Base-by-base conservation (phyloP, 1,284 basidiomycete species). In the Ustilago vetiveriae region DNA sequence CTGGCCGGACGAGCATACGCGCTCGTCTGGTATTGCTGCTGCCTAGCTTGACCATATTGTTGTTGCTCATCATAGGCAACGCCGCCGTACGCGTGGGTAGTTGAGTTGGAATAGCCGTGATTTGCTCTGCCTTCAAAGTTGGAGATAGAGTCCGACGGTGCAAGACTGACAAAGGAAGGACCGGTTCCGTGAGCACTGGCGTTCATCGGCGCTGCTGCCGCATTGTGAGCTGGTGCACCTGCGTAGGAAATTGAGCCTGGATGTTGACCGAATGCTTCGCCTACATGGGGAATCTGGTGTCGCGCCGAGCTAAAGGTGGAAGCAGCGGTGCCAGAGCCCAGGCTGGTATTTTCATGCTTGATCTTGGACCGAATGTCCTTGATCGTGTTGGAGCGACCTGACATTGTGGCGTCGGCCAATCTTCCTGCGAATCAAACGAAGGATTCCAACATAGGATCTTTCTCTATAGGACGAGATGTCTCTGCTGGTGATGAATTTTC, bases 311-410 rank as follows among this genome's bases (percentile, higher is more conserved):
- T 59, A 41, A 56, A 58, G 58, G 42, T 58, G 42, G 59, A 59
- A 29, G 55, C 16, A 3, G 74, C 76, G 7, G 75, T 72, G 14
- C 80, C 80, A 0, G 57, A 52, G 17, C 80, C 80, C 3, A 81
- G 75, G 22, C 48, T 59, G 21, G 56, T 32, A 41, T 81, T 81
- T 36, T 76, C 74, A 53, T 81, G 80, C 43, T 76, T 76, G 67
- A 81, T 81, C 51, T 68, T 65, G 60, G 79, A 74, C 13, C 80
- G 74, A 37, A 77, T 45, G 50, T 79, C 73, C 62, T 71, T 76
- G 46, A 68, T 57, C 21, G 70, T 54, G 6, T 54, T 57, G 9
- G 59, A 53, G 27, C 69, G 63, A 26, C 53, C 46, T 4, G 64
- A 60, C 67, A 70, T 70, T 54, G 22, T 53, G 35, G 39, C 46